Evolutionary conservation across 352 stramenopile species (phyloP), one percentile per base, ranked within the genome.

Genomic region (Phytophthora chlamydospora): DNA sequence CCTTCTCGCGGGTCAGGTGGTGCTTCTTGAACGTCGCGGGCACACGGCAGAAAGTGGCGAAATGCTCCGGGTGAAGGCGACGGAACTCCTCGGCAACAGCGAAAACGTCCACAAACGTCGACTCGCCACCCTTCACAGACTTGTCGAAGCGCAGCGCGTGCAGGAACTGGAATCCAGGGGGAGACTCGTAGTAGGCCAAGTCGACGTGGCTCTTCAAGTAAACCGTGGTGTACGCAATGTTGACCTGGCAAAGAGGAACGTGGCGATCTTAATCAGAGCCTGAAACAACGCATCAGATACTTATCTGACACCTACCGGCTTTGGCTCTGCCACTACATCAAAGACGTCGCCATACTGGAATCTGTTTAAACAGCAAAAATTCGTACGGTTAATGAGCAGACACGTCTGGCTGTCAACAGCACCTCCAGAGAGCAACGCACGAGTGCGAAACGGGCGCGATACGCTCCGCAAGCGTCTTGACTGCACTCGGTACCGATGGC

Each of bases 131-230:
- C 38, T 85, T 70, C 8, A 98, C 87, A 5, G 81, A 91, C 38
- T 83, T 61, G 48, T 96, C 89, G 41, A 97, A 97, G 43, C 73
- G 75, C 6, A 97, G 62, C 46, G 94, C 97, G 68, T 98, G 94
- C 34, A 99, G 71, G 17, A 98, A 78, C 76, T 99, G 96, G 32
- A 99, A 70, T 19, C 96, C 96, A 10, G 96, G 96, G n/a, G 93
- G 91, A 5, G 91, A 98, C 76, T 99, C 96, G 71, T 98, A 99
- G 75, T 98, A 99, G 6, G 90, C 88, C 54, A 99, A 75, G 70
- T 99, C 96, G 70, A 98, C 78, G 73, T 99, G 96, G 47, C 91
- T 94, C 63, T 94, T 91, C 29, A 99, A 68, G 21, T 83, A 80
- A 33, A 89, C 62, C 8, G 83, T 91, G 34, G 95, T 98, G 73